Conservation (phyloP, 768 basidiomycete genomes). For the Xanthoconium purpureum region DNA sequence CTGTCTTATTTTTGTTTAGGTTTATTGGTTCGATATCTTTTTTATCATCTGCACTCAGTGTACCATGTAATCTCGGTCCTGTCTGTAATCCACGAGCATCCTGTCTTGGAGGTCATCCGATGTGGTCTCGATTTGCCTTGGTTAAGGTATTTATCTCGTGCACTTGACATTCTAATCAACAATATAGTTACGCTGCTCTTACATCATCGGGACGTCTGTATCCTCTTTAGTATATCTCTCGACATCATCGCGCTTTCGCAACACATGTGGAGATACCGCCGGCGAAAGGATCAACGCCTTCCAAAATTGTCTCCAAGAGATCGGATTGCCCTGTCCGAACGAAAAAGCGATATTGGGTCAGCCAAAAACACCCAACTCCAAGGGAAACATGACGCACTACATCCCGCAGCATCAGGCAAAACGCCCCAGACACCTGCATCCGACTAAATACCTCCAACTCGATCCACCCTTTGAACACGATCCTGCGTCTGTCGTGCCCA, state of each 20-base stretch:
- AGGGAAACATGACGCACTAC: constrained; percentile 42
- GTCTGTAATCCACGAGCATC: constrained; percentile 17
- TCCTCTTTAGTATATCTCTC: no score
- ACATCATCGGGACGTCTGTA: no score
- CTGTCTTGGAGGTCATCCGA: neutral
- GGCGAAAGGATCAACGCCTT: constrained; percentile 54
- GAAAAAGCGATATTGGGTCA: neutral
- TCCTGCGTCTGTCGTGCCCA: constrained; percentile 61
- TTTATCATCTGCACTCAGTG: constrained; percentile 30
- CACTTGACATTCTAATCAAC: no score
- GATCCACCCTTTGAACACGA: constrained; percentile 72
- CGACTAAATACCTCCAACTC: constrained; percentile 61
- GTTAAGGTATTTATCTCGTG: no score
- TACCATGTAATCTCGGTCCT: constrained; percentile 27
- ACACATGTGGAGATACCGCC: constrained; percentile 57
- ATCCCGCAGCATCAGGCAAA: constrained; percentile 69
- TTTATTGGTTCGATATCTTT: constrained; percentile 23
- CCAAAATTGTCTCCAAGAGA: constrained; percentile 78
- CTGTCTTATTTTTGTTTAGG: constrained; percentile 2
- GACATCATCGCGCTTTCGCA: constrained; percentile 17
- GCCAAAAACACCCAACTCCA: neutral
- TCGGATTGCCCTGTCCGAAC: constrained; percentile 59
- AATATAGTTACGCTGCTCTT: no score
- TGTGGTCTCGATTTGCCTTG: no score
- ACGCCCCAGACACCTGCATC: constrained; percentile 50